These are phyloP conservation scores for Citrullus mucosospermus DNA, from an alignment of 306 rosid species.

Conservation along the genomic window DNA sequence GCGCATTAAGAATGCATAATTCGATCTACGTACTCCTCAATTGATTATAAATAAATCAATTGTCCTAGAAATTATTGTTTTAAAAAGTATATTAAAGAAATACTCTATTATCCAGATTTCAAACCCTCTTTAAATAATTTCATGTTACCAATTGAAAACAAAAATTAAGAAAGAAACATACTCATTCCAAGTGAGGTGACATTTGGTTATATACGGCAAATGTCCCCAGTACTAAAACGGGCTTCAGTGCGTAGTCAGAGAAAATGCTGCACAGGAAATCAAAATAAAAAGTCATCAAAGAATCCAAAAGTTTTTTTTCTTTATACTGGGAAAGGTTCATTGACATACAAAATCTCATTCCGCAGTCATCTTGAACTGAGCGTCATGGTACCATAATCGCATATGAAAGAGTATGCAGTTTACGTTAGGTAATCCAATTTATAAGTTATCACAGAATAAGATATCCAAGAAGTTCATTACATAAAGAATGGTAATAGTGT, in stretches of 20 bases:
- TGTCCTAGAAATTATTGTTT: too few relatives aligned
- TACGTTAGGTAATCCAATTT: background rate
- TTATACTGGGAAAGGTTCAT: background rate
- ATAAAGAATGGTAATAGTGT: background rate
- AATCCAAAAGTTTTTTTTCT: background rate
- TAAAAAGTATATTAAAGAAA: too few relatives aligned
- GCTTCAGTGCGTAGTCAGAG: background rate
- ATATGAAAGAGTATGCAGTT: background rate
- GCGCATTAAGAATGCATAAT: too few relatives aligned
- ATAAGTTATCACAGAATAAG: background rate
- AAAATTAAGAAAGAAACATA: too few relatives aligned
- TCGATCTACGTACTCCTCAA: too few relatives aligned
- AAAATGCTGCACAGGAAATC: background rate
- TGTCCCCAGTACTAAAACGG: background rate
- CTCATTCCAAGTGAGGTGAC: background rate
- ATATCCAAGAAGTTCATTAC: background rate
- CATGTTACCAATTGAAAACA: too few relatives aligned
- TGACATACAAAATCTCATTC: background rate
- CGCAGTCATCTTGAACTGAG: background rate
- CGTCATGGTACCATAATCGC: background rate
- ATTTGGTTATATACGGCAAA: background rate
- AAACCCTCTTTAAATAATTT: too few relatives aligned
- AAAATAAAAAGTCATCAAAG: background rate
- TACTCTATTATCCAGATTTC: too few relatives aligned
- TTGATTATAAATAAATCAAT: too few relatives aligned